Conservation (phyloP, 1,139 yeast genomes). For the Hemisphaericaspora xylofermentans region DNA sequence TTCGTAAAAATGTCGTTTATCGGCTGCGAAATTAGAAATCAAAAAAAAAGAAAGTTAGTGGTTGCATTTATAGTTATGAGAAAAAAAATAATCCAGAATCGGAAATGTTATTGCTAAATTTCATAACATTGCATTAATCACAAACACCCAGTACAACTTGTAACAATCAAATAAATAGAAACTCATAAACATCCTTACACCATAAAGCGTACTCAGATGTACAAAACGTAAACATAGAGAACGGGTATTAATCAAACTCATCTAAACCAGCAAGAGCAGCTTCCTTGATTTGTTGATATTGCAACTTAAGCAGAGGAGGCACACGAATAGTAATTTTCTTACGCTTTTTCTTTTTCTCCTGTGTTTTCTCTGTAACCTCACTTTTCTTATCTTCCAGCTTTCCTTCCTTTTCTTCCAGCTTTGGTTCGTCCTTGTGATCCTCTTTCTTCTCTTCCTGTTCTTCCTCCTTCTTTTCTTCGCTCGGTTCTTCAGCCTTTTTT, state of each 20-base stretch:
- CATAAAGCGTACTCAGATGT: no score
- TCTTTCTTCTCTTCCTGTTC: constrained; percentile 2
- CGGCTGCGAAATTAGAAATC: not conserved
- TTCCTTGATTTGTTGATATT: constrained; percentile 1
- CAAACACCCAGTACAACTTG: not conserved
- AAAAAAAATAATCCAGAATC: not conserved
- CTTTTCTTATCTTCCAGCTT: constrained; percentile 5
- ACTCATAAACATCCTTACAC: not conserved
- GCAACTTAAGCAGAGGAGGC: not conserved
- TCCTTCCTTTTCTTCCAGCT: constrained; percentile 1
- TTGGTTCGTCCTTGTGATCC: constrained; percentile 2
- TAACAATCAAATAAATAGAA: not conserved
- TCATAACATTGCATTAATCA: not conserved
- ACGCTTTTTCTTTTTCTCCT: not conserved
- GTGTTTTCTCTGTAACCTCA: constrained; percentile 2
- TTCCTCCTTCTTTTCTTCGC: constrained; percentile 4
- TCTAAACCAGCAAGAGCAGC: not conserved
- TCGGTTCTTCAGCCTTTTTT: not conserved
- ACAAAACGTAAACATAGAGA: not conserved
- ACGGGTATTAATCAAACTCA: not conserved
- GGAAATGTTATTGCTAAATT: not conserved
- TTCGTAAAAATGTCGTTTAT: constrained; percentile 1
- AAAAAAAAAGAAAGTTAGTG: not conserved
- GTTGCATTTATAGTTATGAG: not conserved
- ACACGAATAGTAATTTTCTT: not conserved